phyloP scores from a whole-genome alignment of 1,284 basidiomycete genomes.

The Cutaneotrichosporon dermatis region DNA sequence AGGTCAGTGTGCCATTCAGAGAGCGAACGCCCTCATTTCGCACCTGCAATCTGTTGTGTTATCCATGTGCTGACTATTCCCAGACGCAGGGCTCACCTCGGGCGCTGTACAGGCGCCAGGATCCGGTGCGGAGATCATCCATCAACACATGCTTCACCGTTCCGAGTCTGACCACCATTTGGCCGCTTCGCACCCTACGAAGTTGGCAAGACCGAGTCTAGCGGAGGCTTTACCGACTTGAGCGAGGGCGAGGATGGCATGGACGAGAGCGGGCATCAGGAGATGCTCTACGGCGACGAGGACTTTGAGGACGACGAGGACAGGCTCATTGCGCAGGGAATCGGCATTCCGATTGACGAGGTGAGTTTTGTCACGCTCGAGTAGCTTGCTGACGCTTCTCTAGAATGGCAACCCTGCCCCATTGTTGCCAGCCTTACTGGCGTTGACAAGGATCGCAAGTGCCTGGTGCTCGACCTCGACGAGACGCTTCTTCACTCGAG shows the following conservation, averaged over 20 bases:
- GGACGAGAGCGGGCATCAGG: constrained; percentile 51
- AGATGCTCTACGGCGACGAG: constrained; percentile 50
- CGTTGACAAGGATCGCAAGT: constrained; percentile 78
- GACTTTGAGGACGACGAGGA: constrained; percentile 69
- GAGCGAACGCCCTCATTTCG: not conserved
- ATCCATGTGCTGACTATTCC: constrained; percentile 17
- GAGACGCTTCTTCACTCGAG: constrained; percentile 88
- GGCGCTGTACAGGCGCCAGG: constrained; percentile 68
- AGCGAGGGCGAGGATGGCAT: constrained; percentile 38
- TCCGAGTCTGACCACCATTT: constrained; percentile 33
- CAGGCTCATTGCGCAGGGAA: constrained; percentile 68
- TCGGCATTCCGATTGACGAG: constrained; percentile 73
- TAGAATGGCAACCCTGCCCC: constrained; percentile 81
- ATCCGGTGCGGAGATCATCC: constrained; percentile 52
- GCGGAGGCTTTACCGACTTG: constrained; percentile 37
- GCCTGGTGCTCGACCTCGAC: constrained; percentile 88
- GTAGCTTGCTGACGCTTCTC: not conserved
- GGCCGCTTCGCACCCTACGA: not conserved
- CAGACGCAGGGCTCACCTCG: constrained; percentile 65
- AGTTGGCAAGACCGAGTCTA: constrained; percentile 26
- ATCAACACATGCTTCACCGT: constrained; percentile 27
- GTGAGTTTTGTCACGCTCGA: constrained; percentile 51
- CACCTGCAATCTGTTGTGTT: not conserved
- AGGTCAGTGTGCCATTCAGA: constrained; percentile 26
- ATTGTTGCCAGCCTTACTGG: constrained; percentile 71